Evolutionary conservation across 495 filamentous ascomycete species (phyloP).

Genomic region (Podospora didyma): DNA sequence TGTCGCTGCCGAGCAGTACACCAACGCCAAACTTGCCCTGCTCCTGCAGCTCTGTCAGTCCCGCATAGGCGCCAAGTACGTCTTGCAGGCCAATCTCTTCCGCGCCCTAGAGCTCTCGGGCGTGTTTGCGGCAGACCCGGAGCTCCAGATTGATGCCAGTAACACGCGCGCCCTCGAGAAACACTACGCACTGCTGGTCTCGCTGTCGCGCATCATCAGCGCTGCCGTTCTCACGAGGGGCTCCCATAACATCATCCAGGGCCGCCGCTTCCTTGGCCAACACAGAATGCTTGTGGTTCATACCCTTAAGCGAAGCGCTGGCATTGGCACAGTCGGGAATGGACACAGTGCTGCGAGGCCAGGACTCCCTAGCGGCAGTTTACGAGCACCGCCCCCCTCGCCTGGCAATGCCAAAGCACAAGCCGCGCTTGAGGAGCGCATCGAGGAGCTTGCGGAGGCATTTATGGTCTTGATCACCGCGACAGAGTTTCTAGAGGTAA

Average conservation of each 20-base stretch:
- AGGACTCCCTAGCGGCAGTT: background rate
- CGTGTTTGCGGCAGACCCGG: conserved; percentile 87
- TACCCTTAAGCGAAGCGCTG: conserved; percentile 86
- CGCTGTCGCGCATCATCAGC: conserved; percentile 77
- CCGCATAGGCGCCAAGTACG: conserved; percentile 68
- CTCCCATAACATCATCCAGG: conserved; percentile 76
- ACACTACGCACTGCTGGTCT: conserved; percentile 79
- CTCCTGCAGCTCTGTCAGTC: conserved; percentile 82
- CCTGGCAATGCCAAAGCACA: conserved; percentile 25
- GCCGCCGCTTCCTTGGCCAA: conserved; percentile 68
- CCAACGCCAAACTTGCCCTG: conserved; percentile 72
- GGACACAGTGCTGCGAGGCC: background rate
- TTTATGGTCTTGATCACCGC: conserved; percentile 55
- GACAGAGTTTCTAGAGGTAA: conserved; percentile 58
- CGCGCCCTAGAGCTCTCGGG: conserved; percentile 69
- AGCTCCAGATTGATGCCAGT: conserved; percentile 51
- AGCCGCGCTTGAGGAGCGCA: conserved; percentile 36
- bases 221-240: conserved; percentile 75
- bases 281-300: conserved; percentile 77
- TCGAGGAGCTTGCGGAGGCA: conserved; percentile 53
- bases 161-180: conserved; percentile 66
- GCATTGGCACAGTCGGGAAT: conserved; percentile 56
- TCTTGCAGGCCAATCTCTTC: conserved; percentile 89
- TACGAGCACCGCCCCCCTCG: background rate
- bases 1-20: conserved; percentile 47